Conservation (phyloP, 129 eudicot genomes). For the Flaveria trinervia region DNA sequence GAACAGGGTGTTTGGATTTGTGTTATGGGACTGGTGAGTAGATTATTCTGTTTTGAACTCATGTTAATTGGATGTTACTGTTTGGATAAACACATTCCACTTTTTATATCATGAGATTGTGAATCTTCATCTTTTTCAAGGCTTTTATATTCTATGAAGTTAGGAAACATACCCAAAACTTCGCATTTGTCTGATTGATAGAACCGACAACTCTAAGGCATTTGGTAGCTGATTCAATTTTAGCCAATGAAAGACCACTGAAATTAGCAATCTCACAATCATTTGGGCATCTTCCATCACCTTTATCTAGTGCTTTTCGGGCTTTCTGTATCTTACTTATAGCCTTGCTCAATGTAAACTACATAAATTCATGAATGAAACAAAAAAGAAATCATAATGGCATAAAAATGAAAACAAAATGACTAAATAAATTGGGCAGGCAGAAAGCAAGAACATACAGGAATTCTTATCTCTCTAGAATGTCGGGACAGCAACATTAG, state of each 20-base stretch:
- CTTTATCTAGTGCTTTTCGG: slow-evolving; percentile 52
- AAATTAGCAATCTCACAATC: slow-evolving; percentile 65
- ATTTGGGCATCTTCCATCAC: slow-evolving; percentile 59
- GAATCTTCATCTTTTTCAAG: not conserved
- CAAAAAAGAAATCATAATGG: not conserved
- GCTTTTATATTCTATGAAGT: not conserved
- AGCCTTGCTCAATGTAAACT: slow-evolving; percentile 67
- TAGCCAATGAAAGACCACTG: slow-evolving; percentile 73
- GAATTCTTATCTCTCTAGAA: slow-evolving; percentile 79
- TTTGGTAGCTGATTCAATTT: slow-evolving; percentile 63
- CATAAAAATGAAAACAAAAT: not conserved
- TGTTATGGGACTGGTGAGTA: not conserved
- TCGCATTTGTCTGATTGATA: slow-evolving; percentile 56
- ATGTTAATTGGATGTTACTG: not conserved
- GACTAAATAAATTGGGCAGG: not conserved
- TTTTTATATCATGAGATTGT: not conserved
- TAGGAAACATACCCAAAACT: slow-evolving; percentile 54
- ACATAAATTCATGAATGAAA: slow-evolving; percentile 25
- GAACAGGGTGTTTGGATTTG: not conserved
- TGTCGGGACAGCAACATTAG: slow-evolving; percentile 59
- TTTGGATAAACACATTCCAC: not conserved
- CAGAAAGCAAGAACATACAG: slow-evolving; percentile 48
- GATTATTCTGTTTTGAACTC: not conserved
- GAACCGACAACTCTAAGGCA: slow-evolving; percentile 88
- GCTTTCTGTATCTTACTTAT: slow-evolving; percentile 73